Percentiles rank a stretch among this genome's conserved stretches.
Conservation (phyloP, 148 eudicot species). For the Rhododendron henanense region DNA sequence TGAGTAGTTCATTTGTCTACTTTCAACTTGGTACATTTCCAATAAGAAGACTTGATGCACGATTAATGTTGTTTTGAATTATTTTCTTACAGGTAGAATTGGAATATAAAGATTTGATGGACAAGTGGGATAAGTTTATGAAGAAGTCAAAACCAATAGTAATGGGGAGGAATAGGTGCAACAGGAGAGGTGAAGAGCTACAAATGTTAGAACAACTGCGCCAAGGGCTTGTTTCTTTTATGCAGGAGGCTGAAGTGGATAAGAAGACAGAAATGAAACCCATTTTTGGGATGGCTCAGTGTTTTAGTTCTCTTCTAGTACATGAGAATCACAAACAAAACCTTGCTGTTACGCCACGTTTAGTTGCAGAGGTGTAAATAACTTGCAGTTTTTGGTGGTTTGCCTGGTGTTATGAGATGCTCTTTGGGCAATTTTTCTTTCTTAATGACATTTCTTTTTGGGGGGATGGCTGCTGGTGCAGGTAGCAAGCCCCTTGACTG, state of each 20-base stretch:
- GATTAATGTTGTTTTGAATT: neutral
- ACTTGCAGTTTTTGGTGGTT: neutral
- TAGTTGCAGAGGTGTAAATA: neutral
- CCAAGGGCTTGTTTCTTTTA: neutral
- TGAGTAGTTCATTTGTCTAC: neutral
- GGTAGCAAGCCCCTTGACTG: neutral
- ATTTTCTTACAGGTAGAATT: neutral
- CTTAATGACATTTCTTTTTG: neutral
- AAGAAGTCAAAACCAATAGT: neutral
- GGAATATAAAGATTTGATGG: constrained; percentile 3
- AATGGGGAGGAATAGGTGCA: neutral
- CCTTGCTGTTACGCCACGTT: neutral
- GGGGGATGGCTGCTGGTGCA: neutral
- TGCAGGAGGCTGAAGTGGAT: neutral
- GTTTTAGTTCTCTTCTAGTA: neutral
- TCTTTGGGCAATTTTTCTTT: neutral
- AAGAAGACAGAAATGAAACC: neutral
- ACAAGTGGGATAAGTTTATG: neutral
- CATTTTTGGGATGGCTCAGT: neutral
- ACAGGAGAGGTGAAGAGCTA: neutral
- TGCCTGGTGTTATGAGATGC: neutral
- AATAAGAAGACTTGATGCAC: neutral
- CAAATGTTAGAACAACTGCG: neutral
- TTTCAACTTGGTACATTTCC: neutral
- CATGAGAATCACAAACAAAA: neutral